Evolutionary conservation across 2,329 filamentous ascomycete species (phyloP).

Genomic region (Hypoxylon rubiginosum): DNA sequence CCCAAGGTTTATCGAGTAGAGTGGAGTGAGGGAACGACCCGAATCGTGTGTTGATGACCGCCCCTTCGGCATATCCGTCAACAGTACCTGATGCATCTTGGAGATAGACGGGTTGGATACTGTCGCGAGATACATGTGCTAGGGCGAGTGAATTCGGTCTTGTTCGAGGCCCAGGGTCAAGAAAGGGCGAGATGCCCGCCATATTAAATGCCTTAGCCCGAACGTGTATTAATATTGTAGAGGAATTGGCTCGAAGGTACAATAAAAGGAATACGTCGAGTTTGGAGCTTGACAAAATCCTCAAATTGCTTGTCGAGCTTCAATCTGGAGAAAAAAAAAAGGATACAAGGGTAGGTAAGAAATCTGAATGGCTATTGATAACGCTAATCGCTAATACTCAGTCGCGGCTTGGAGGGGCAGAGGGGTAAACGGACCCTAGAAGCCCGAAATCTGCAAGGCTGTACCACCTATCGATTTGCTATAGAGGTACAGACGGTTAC

Average conservation of each 20-base stretch:
- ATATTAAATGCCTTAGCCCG: conserved; percentile 46
- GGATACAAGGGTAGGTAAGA: not conserved
- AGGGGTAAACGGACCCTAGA: conserved; percentile 23
- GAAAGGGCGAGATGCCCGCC: conserved; percentile 77
- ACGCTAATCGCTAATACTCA: not conserved
- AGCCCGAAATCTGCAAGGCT: conserved; percentile 23
- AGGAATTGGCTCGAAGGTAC: conserved; percentile 3
- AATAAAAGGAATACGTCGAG: not conserved
- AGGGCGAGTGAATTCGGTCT: conserved; percentile 79
- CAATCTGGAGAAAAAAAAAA: conserved; percentile 13
- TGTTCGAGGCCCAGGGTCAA: conserved; percentile 76
- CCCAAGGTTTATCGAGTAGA: conserved; percentile 85
- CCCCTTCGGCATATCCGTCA: conserved; percentile 81
- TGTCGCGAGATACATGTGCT: conserved; percentile 89
- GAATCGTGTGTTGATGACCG: conserved; percentile 91
- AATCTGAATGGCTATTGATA: conserved; percentile 15
- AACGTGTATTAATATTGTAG: not conserved
- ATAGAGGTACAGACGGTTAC: not conserved
- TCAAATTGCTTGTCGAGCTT: not conserved
- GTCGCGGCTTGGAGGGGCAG: not conserved
- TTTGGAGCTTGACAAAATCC: not conserved
- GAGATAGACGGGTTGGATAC: conserved; percentile 81
- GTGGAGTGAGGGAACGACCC: conserved; percentile 90
- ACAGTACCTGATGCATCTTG: conserved; percentile 71
- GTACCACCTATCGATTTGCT: not conserved